Base-by-base conservation (phyloP, 345 rosid genomes). In the Eutrema heterophyllum region DNA sequence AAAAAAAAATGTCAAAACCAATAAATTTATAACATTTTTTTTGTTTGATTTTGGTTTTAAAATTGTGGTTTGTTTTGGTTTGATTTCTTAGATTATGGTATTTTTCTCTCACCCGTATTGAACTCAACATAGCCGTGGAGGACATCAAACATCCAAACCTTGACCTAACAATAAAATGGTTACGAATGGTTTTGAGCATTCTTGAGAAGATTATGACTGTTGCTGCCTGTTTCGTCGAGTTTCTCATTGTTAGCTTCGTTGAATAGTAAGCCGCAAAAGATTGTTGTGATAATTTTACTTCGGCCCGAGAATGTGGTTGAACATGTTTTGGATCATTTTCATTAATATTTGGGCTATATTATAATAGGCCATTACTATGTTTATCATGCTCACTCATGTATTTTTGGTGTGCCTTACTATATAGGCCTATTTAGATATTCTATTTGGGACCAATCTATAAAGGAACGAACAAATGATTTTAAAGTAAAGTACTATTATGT, bases 381-480 rank as follows among this genome's bases (percentile, higher is more conserved):
- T 33, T 21, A 11, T 55, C 27, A 11, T 64, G 57, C 65, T 49
- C 49, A 39, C 44, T 36, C 33, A 8, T 56, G 18, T 12, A 55
- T n/a, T 29, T n/a, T 15, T 44, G 5, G 58, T 26, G 32, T 12
- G 15, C 4, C 18, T 35, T 32, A 66, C 21, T 21, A 11, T 6
- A 74, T 58, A 67, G n/a, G 40, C 73, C 46, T 49, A 41, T 11
- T 16, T 67, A 30, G 55, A 43, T 51, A 67, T 9, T 46, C 13
- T 48, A 30, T 50, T 53, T 53, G 59, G 79, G 75, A 76, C 79
- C 79, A 69, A 69, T 36, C 75, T 69, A 76, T 15, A 69, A 69
- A 69, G 65, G 39, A 18, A 13, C 32, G 4, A 61, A 32, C 46
- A 41, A 32, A 4, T 41, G 62, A 67, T n/a, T 51, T 40, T 51